Evolutionary conservation across 805 yeast genomes (phyloP), one percentile per base, ranked within the genome.

Genomic region (Monosporozyma servazzii): DNA sequence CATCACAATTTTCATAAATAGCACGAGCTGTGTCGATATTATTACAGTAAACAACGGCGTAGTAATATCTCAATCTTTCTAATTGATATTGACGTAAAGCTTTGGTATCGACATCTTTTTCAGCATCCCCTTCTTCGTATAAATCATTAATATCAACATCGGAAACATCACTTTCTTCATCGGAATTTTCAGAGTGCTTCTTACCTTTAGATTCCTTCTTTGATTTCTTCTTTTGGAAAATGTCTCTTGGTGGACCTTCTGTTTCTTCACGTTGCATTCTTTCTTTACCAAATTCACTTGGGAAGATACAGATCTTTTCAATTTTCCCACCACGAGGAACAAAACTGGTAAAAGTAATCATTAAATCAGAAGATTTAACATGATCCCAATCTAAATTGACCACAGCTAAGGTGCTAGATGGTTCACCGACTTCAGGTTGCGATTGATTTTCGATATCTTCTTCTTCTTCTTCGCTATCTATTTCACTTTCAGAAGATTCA

Each of bases 341-440:
- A 70, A 91, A 93, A 51, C 95, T 81, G 7, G 82, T 71, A 60
- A 91, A 88, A 0, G 98, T 84, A 4, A 95, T 95, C 84, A 87
- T 79, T 56, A 91, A 71, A 65, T 93, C 98, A 3, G 80, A 79
- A 0, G 98, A 86, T 45, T 80, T 78, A n/a, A 93, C 76, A 62
- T 93, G 86, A 60, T 93, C 99, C 99, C 99, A 93, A 65, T 93
- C 99, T 78, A 93, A 74, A 63, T 93, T 93, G 30, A 93, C 98
- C 1, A 84, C 96, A 0, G 99, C 99, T 62, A 93, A 74, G 5
- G 86, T 73, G 33, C 71, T 72, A 1, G 95, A 75, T 30, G 96
- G 95, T 2, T 91, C 96, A 45, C 96, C 95, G 48, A 81, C 84
- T 47, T 86, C 89, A n/a, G 93, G 86, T 49, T 79, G 76, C 9